Conservation (phyloP, 257 asterid species). For the Dorcoceras hygrometricum region DNA sequence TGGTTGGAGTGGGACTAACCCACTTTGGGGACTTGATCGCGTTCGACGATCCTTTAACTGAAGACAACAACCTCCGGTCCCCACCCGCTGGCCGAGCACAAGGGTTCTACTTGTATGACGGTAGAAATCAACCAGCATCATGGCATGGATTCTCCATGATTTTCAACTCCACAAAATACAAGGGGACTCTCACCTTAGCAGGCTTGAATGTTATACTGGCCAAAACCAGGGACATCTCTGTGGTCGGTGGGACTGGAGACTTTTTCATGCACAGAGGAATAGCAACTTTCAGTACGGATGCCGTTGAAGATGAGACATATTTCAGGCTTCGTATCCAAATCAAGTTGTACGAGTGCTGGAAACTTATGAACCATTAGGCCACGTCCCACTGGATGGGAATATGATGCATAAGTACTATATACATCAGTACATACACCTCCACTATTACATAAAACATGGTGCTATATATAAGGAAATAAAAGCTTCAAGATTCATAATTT, state of each 20-base stretch:
- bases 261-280: conserved; percentile 54
- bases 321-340: conserved; percentile 39
- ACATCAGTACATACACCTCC: too few species aligned
- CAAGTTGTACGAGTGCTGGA: conserved; percentile 25
- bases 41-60: conserved; percentile 45
- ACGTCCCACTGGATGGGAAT: too few species aligned
- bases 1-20: conserved; percentile 22
- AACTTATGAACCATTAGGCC: too few species aligned
- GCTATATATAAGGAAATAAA: too few species aligned
- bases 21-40: conserved; percentile 43
- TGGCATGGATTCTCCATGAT: conserved; percentile 43
- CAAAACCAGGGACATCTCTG: conserved; percentile 44
- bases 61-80: conserved; percentile 45
- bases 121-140: conserved; percentile 27
- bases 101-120: conserved; percentile 41
- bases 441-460: too few species aligned
- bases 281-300: conserved; percentile 41
- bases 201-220: conserved; percentile 47
- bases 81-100: conserved; percentile 44
- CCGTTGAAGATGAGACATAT: conserved; percentile 39
- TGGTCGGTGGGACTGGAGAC: conserved; percentile 53
- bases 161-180: conserved; percentile 39
- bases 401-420: too few species aligned
- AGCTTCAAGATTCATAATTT: too few species aligned
- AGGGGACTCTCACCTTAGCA: conserved; percentile 40